Evolutionary conservation across 768 basidiomycete genomes (phyloP).

Genomic region (Clitopilus hobsonii): DNA sequence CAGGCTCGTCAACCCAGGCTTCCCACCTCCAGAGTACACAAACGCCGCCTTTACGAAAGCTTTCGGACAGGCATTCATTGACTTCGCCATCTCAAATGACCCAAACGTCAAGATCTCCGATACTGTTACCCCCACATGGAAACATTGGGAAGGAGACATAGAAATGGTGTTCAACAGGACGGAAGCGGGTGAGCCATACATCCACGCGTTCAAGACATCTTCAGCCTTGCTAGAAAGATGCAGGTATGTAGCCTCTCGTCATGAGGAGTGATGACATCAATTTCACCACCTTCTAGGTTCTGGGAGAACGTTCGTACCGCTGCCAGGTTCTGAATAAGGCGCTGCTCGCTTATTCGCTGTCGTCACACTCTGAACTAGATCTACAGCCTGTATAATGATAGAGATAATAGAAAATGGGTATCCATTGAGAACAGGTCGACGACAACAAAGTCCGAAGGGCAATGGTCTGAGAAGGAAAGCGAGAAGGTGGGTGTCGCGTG

Average conservation of each 20-base stretch:
- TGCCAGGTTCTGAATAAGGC: constrained; percentile 30
- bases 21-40: constrained; percentile 23
- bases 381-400: too few species aligned
- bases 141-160: constrained; percentile 14
- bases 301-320: constrained; percentile 19
- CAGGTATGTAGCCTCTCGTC: constrained; percentile 22
- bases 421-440: not conserved
- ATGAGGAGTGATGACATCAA: too few species aligned
- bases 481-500: not conserved
- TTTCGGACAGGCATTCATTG: constrained; percentile 30
- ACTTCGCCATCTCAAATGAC: constrained; percentile 24
- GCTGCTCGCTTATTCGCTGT: not conserved
- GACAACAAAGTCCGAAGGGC: not conserved
- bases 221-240: constrained; percentile 26
- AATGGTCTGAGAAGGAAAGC: not conserved
- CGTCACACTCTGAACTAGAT: too few species aligned
- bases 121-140: constrained; percentile 32
- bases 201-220: constrained; percentile 23
- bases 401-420: not conserved
- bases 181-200: constrained; percentile 18
- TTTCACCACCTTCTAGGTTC: constrained; percentile 20
- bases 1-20: too few species aligned
- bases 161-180: constrained; percentile 47
- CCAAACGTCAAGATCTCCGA: constrained; percentile 23
- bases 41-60: constrained; percentile 28